Evolutionary conservation across 352 stramenopile genomes (phyloP).

Genomic region (Aphanomyces astaci): DNA sequence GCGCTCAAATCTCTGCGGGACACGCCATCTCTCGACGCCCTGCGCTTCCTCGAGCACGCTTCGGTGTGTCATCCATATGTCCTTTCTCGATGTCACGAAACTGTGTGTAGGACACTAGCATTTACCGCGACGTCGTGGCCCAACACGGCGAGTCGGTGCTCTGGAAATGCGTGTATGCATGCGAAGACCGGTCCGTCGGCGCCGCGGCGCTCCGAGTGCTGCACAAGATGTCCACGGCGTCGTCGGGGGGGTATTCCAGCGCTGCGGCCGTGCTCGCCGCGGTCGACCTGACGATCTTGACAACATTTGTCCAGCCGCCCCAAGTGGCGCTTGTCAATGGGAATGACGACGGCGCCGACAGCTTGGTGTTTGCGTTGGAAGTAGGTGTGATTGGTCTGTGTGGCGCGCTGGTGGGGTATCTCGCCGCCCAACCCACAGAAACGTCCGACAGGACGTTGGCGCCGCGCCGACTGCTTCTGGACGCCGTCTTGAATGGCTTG

Average conservation of each 20-base stretch:
- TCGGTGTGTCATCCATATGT: not conserved
- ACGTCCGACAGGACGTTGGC: constrained; percentile 22
- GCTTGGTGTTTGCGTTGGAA: constrained; percentile 36
- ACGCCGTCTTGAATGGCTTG: constrained; percentile 57
- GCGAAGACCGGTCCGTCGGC: not conserved
- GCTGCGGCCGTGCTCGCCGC: not conserved
- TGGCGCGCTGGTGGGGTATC: constrained; percentile 68
- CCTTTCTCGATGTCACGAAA: constrained; percentile 34
- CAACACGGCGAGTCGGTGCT: not conserved
- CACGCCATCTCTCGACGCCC: constrained; percentile 36
- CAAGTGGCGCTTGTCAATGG: not conserved
- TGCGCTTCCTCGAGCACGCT: constrained; percentile 52
- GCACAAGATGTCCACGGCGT: not conserved
- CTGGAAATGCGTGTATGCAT: constrained; percentile 11
- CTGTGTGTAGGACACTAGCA: constrained; percentile 36
- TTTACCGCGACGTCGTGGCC: constrained; percentile 20
- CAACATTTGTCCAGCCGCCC: constrained; percentile 2
- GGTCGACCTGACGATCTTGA: constrained; percentile 7
- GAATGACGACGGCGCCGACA: no score
- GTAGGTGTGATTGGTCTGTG: constrained; percentile 53
- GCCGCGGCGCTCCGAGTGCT: not conserved
- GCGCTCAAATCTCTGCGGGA: constrained; percentile 45
- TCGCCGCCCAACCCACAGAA: constrained; percentile 44
- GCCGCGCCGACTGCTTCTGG: constrained; percentile 38
- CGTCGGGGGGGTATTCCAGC: not conserved